Conservation (phyloP, 2,329 filamentous ascomycete species). For the Aspergillus pseudonomiae region DNA sequence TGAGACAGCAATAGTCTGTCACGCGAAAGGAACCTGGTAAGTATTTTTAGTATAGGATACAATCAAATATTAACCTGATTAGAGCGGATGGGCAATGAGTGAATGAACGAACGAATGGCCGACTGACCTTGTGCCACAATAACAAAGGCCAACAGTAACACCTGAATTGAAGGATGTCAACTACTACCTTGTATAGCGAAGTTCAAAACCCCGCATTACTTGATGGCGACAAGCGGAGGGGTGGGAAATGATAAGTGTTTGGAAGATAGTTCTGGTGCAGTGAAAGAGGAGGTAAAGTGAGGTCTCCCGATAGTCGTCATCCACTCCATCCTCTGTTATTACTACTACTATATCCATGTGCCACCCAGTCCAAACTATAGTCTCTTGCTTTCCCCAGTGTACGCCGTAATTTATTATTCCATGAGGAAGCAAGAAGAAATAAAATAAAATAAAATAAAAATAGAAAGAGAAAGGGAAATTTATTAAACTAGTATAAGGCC, state of each 20-base stretch:
- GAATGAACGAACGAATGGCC: not conserved
- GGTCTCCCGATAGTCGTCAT: conserved; percentile 2
- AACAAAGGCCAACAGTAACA: conserved; percentile 5
- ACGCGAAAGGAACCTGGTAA: not conserved
- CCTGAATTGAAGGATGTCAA: not conserved
- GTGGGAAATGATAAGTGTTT: not conserved
- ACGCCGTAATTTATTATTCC: not conserved
- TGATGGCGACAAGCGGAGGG: not conserved
- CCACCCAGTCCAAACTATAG: not conserved
- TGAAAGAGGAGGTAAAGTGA: not conserved
- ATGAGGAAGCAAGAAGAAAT: not conserved
- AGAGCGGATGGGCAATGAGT: not conserved
- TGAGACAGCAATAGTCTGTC: not conserved
- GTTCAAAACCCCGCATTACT: not conserved
- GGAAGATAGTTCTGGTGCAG: not conserved
- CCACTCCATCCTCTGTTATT: not conserved
- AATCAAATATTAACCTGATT: not conserved
- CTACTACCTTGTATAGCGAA: not conserved
- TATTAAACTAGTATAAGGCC: not conserved
- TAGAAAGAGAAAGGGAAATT: not conserved
- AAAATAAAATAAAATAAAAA: not conserved
- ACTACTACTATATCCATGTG: not conserved
- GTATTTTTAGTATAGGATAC: not conserved
- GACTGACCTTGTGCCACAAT: conserved; percentile 7
- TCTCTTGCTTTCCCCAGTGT: not conserved